Evolutionary conservation across 2,329 filamentous ascomycete species (phyloP).

Genomic region (Chalaropsis thielavioides): DNA sequence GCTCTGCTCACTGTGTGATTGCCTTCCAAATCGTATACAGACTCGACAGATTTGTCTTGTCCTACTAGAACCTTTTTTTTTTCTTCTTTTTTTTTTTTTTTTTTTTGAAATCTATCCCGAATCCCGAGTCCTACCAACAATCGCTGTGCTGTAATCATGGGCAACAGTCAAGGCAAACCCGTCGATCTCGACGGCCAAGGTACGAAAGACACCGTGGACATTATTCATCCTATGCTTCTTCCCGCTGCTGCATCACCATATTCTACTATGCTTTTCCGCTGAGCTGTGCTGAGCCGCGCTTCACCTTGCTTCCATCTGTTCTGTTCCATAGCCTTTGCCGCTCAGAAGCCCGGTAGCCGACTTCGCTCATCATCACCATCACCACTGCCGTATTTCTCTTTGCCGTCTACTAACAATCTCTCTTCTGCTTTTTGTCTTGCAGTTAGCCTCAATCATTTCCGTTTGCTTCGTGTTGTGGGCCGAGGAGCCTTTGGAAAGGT

Average conservation of each 20-base stretch:
- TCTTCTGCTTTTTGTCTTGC: constrained; percentile 11
- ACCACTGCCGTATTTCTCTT: not conserved
- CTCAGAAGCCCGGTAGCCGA: not conserved
- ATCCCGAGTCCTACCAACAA: not conserved
- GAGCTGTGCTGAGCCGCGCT: not conserved
- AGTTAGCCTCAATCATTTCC: constrained; percentile 98
- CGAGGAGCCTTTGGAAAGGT: constrained; percentile 98
- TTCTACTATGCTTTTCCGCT: not conserved
- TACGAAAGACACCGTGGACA: constrained; percentile 26
- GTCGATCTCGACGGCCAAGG: constrained; percentile 87
- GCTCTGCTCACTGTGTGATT: not conserved
- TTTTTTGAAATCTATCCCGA: not conserved
- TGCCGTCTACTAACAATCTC: not conserved
- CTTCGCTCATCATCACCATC: not conserved
- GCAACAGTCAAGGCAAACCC: constrained; percentile 88
- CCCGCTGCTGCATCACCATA: not conserved
- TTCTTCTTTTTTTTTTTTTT: not conserved
- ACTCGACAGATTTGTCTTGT: not conserved
- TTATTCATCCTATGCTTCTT: not conserved
- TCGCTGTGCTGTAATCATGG: constrained; percentile 36
- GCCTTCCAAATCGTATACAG: not conserved
- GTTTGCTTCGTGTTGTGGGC: constrained; percentile 83
- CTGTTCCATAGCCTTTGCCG: not conserved
- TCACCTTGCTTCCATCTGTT: not conserved
- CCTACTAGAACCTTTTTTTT: not conserved